Percentiles rank a stretch among this genome's conserved stretches.
These are phyloP conservation scores for Cairneyella variabilis DNA, from an alignment of 495 filamentous ascomycete species.

Conservation along the genomic window DNA sequence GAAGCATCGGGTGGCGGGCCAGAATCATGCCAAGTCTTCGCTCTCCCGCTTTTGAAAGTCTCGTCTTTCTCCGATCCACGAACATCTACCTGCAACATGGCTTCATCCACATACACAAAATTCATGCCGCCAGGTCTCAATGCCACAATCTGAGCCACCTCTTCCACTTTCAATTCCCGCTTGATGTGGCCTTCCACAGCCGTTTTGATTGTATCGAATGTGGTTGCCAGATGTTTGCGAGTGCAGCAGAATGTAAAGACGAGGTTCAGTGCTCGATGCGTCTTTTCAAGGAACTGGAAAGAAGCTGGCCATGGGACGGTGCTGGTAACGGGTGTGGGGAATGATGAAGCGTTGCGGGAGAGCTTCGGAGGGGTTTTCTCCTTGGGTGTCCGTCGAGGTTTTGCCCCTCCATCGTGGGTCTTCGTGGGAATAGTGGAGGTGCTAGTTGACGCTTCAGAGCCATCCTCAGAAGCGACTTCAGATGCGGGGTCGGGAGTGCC, in stretches of 20 bases:
- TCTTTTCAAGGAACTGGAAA: conserved; percentile 70
- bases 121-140: conserved; percentile 72
- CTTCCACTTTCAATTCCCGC: conserved; percentile 62
- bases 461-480: not conserved
- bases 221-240: conserved; percentile 85
- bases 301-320: conserved; percentile 62
- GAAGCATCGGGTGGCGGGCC: conserved; percentile 43
- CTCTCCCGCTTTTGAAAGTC: conserved; percentile 42
- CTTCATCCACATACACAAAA: conserved; percentile 85
- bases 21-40: conserved; percentile 34
- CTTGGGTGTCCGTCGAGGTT: conserved; percentile 36
- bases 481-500: not conserved
- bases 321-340: conserved; percentile 14
- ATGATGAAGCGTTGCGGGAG: conserved; percentile 9
- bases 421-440: conserved; percentile 44
- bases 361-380: conserved; percentile 15
- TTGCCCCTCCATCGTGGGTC: conserved; percentile 48
- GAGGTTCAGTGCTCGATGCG: conserved; percentile 80
- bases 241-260: conserved; percentile 94
- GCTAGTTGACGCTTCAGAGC: not conserved
- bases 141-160: conserved; percentile 77
- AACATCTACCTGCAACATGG: conserved; percentile 72
- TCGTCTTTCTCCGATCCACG: conserved; percentile 57
- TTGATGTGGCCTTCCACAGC: conserved; percentile 83
- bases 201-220: conserved; percentile 79